Conservation (phyloP, 2,329 filamentous ascomycete genomes). For the Torrubiella hemipterigena region DNA sequence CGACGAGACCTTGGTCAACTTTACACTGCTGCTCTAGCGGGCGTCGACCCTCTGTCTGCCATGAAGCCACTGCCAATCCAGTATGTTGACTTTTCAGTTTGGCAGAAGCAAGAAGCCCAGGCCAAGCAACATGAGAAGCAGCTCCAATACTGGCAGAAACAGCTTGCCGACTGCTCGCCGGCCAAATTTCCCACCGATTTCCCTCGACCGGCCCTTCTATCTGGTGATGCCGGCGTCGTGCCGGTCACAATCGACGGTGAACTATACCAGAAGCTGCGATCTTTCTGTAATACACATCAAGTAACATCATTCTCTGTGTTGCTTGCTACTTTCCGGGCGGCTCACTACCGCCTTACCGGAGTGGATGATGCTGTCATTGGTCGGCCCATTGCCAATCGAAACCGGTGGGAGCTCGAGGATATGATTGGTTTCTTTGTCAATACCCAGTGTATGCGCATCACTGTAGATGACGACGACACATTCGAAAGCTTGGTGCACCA, state of each 20-base stretch:
- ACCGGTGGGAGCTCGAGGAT: slow-evolving; percentile 6
- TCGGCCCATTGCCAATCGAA: slow-evolving; percentile 7
- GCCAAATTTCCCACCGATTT: slow-evolving; percentile 1
- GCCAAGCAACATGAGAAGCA: slow-evolving; percentile 4
- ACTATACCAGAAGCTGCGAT: slow-evolving; percentile 4
- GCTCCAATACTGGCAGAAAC: slow-evolving; percentile 5
- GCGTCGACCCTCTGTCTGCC: slow-evolving; percentile 5
- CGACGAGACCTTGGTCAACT: slow-evolving; percentile 10
- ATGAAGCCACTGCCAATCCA: slow-evolving; percentile 6
- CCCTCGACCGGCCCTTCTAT: background rate
- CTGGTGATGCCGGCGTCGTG: background rate
- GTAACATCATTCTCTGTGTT: slow-evolving; percentile 6
- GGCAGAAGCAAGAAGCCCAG: slow-evolving; percentile 4
- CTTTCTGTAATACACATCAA: slow-evolving; percentile 4
- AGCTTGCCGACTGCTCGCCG: slow-evolving; percentile 4
- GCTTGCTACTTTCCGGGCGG: slow-evolving; percentile 6
- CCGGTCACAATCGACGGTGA: background rate
- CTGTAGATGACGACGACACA: slow-evolving; percentile 4
- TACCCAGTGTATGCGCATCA: slow-evolving; percentile 8
- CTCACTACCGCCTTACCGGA: slow-evolving; percentile 9
- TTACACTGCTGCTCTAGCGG: slow-evolving; percentile 9
- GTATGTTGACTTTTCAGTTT: slow-evolving; percentile 7
- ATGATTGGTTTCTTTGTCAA: slow-evolving; percentile 12
- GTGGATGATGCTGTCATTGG: slow-evolving; percentile 7
- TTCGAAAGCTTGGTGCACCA: slow-evolving; percentile 7